Base-by-base conservation (phyloP, 2,329 filamentous ascomycete species). In the Microdochium nivale region DNA sequence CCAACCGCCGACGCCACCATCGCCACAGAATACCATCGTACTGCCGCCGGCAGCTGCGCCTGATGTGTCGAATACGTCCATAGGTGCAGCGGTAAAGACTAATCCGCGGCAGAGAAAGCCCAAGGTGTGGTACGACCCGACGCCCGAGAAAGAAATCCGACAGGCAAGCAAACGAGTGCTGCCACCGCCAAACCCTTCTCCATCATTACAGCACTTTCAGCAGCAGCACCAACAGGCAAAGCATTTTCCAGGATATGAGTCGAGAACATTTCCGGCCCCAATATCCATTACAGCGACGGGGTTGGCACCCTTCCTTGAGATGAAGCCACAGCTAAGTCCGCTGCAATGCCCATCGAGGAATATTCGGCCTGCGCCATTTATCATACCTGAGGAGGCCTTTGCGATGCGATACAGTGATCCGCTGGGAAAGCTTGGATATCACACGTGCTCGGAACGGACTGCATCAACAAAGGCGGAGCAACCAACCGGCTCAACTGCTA, bases 41-140 rank as follows among this genome's bases (percentile, higher is more conserved):
- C 23, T 24, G 19, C n/a, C 23, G 19, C 10, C 37, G 40, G 11
- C 54, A 56, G 4, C 51, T 50, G 11, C 53, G 25, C 25, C 50
- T 44, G 47, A 53, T 30, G 30, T 37, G 9, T 47, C 54, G 10
- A 50, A 51, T 11, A 71, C 62, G 53, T 78, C 78, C 3, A 80
- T 80, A n/a, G 62, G 74, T 3, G 68, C 71, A 9, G 73, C 75
- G 1, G 76, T 80, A 53, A 80, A 80, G 59, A 65, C 66, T 10
- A 72, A 75, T 37, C 70, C 70, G 5, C 70, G 75, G 23, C 65
- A 70, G 37, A 68, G 76, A 53, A 78, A 74, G 59, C 69, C 70
- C 14, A 78, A 77, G 23, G 40, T 44, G n/a, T 21, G 16, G 19
- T 58, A 68, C 64, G 56, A 70, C 75, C 50, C 40, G 4, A 44